Percentiles rank a stretch among this genome's conserved stretches.
phyloP scores from a whole-genome alignment of 345 rosid genomes.

The Adansonia digitata region DNA sequence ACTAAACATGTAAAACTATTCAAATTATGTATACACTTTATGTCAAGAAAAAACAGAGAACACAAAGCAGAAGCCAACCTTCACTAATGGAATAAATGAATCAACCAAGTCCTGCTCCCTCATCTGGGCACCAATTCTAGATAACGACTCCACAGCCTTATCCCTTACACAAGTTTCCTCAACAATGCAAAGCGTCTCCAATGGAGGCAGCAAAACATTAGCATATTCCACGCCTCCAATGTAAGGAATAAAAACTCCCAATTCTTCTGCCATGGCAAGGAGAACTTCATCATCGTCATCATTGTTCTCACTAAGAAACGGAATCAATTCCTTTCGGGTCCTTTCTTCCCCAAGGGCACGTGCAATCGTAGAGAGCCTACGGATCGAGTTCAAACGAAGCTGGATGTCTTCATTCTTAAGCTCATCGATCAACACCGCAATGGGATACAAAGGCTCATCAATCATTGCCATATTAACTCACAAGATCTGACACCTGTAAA shows the following conservation, averaged over 20 bases:
- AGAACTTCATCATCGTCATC: constrained; percentile 82
- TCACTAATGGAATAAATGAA: constrained; percentile 50
- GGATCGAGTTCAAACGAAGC: constrained; percentile 65
- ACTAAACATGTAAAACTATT: background rate
- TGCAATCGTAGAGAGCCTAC: constrained; percentile 62
- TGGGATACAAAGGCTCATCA: constrained; percentile 76
- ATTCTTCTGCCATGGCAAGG: constrained; percentile 73
- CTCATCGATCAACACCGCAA: constrained; percentile 74
- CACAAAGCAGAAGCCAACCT: constrained; percentile 35
- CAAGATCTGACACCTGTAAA: constrained; percentile 16
- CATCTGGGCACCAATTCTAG: constrained; percentile 70
- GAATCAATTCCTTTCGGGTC: constrained; percentile 69
- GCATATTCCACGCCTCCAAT: constrained; percentile 73
- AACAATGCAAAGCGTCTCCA: constrained; percentile 61
- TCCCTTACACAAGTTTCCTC: constrained; percentile 83
- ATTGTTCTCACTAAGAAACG: constrained; percentile 68
- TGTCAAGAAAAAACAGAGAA: background rate
- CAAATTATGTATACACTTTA: background rate
- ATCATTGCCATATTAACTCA: constrained; percentile 45
- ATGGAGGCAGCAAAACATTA: constrained; percentile 54
- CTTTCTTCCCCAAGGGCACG: constrained; percentile 80
- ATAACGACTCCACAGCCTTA: constrained; percentile 63
- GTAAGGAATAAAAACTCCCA: constrained; percentile 74
- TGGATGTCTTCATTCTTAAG: constrained; percentile 76
- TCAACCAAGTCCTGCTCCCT: constrained; percentile 67